Base-by-base conservation (phyloP, 73 alveolate species). In the Paramecium biaurelia region DNA sequence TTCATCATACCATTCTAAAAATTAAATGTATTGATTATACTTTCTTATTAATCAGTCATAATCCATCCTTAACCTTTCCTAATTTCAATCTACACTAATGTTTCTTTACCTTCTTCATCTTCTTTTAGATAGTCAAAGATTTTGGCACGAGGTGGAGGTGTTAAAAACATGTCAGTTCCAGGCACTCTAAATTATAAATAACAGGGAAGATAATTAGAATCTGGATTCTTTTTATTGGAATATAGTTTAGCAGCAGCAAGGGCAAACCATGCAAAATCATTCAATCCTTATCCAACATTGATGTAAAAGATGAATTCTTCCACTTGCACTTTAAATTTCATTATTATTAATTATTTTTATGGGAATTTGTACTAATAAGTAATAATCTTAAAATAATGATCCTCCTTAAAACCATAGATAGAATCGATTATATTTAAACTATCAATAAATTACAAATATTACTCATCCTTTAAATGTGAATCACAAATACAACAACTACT, bases 211-310 rank as follows among this genome's bases (percentile, higher is more conserved):
- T 89, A 89, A 70, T 89, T 89, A 7, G 92, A 76, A 70, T 76
- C 85, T 1, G 94, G 94, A 49, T 89, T 70, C 63, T 89, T 89
- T 30, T 76, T 70, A 28, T 89, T 89, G 6, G 92, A 76, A 18
- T 89, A 89, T 0, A 89, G 59, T 85, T 89, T 89, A 12, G 94
- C 94, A 70, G 92, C 94, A 3, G 70, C 92, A 32, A 89, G 53
- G n/a, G 94, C 89, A n/a, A 89, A 49, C 94, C 94, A 89, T 21
- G 88, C 90, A 37, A 89, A 89, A 72, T 89, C 92, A 70, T 89
- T 89, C 9, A 41, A 45, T 20, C 94, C 94, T 28, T 89, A 28
- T 4, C 94, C 94, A 8, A 89, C 94, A 89, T 89, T 89, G 26
- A 89, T 53, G 53, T 89, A 45, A 24, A 89, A 89, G 47, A 45